phyloP scores from a whole-genome alignment of 2,329 filamentous ascomycete genomes.

The Aureobasidium sp. region DNA sequence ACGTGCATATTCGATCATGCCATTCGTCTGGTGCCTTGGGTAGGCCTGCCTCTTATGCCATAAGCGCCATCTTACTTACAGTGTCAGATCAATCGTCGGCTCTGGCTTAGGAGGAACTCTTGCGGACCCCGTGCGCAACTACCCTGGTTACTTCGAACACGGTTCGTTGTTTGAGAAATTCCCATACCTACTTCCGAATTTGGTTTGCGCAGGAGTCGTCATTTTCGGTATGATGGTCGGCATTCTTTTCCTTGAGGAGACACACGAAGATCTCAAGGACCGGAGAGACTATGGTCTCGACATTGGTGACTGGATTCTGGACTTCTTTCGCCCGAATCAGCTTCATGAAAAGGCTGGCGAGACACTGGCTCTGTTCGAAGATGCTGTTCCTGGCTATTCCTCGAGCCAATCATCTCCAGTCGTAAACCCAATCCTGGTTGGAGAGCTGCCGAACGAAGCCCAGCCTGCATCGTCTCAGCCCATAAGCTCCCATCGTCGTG shows the following conservation, averaged over 20 bases:
- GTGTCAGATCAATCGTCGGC: constrained; percentile 71
- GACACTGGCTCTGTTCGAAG: constrained; percentile 52
- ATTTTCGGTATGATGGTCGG: constrained; percentile 68
- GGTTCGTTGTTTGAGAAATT: constrained; percentile 76
- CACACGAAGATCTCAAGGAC: constrained; percentile 72
- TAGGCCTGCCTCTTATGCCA: constrained; percentile 35
- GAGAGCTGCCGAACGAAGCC: constrained; percentile 34
- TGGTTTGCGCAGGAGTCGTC: constrained; percentile 79
- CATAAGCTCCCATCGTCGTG: constrained; percentile 23
- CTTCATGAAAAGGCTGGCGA: constrained; percentile 38
- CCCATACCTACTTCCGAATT: constrained; percentile 84
- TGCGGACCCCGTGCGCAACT: constrained; percentile 75
- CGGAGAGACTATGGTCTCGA: constrained; percentile 68
- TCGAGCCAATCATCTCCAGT: constrained; percentile 47
- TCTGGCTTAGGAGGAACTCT: constrained; percentile 85
- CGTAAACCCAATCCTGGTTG: constrained; percentile 24
- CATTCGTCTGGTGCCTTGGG: constrained; percentile 95
- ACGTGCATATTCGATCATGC: constrained; percentile 94
- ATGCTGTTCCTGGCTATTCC: constrained; percentile 60
- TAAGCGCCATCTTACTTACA: constrained; percentile 15
- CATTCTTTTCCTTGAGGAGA: constrained; percentile 86
- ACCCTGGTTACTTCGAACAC: constrained; percentile 61
- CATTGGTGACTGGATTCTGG: constrained; percentile 60
- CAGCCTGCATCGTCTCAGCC: constrained; percentile 16
- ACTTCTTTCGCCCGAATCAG: constrained; percentile 17